Percentiles rank a stretch among this genome's conserved stretches.
Conservation (phyloP, 2,329 filamentous ascomycete genomes). For the Penicillium sp. region DNA sequence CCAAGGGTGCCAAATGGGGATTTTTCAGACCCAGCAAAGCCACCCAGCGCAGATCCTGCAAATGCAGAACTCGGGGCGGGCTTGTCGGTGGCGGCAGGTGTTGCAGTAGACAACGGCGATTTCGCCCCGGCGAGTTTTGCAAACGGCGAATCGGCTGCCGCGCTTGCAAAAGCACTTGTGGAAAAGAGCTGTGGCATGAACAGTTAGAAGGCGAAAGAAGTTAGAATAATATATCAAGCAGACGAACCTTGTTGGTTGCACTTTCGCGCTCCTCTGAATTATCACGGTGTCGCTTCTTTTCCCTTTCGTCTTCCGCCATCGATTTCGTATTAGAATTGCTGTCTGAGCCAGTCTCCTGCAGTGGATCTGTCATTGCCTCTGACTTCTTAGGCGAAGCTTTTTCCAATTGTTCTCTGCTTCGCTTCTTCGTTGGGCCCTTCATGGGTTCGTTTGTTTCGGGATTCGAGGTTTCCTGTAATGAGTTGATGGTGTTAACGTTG, state of each 20-base stretch:
- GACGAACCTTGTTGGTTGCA: slow-evolving; percentile 31
- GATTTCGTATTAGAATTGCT: slow-evolving; percentile 19
- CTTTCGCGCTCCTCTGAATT: slow-evolving; percentile 42
- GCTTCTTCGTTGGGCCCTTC: slow-evolving; percentile 47
- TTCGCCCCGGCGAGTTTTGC: slow-evolving; percentile 37
- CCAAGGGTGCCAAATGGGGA: slow-evolving; percentile 68
- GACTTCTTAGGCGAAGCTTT: slow-evolving; percentile 30
- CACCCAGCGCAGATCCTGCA: slow-evolving; percentile 69
- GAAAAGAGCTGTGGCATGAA: slow-evolving; percentile 22
- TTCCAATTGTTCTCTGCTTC: slow-evolving; percentile 49
- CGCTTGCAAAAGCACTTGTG: slow-evolving; percentile 48
- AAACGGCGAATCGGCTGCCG: slow-evolving; percentile 49
- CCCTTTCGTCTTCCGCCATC: slow-evolving; percentile 38
- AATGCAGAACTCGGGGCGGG: slow-evolving; percentile 66
- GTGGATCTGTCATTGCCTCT: slow-evolving; percentile 14
- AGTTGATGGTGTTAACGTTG: slow-evolving; percentile 12
- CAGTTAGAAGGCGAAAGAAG: neutral
- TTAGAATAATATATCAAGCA: neutral
- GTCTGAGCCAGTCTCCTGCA: slow-evolving; percentile 10
- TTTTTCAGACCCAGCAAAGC: slow-evolving; percentile 62
- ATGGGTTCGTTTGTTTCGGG: slow-evolving; percentile 26
- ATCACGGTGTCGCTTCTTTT: slow-evolving; percentile 50
- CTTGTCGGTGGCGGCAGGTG: slow-evolving; percentile 30
- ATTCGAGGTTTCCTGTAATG: slow-evolving; percentile 5
- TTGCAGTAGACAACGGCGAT: slow-evolving; percentile 27